Conservation (phyloP, 2,329 filamentous ascomycete genomes). For the Curvularia sp. region DNA sequence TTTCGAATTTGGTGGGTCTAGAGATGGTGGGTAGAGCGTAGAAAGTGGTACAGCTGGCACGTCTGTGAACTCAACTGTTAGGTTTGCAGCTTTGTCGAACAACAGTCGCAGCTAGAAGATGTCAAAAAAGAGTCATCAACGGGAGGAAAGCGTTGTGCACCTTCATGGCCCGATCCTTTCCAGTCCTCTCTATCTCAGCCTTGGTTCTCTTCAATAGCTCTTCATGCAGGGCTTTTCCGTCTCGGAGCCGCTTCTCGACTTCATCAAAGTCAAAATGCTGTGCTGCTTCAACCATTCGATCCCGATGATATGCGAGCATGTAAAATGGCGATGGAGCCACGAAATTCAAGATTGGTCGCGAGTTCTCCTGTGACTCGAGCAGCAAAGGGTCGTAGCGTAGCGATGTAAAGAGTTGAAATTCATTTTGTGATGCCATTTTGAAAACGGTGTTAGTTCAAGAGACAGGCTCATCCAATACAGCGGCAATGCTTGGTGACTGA, state of each 20-base stretch:
- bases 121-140: background rate
- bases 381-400: constrained; percentile 51
- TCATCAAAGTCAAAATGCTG: constrained; percentile 57
- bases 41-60: constrained; percentile 54
- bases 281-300: constrained; percentile 72
- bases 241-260: constrained; percentile 42
- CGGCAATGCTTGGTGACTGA: background rate
- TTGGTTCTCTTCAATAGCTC: constrained; percentile 45
- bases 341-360: constrained; percentile 59
- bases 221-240: constrained; percentile 45
- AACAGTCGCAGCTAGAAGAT: constrained; percentile 60
- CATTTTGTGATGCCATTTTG: constrained; percentile 30
- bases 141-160: constrained; percentile 5
- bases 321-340: constrained; percentile 69
- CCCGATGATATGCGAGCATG: constrained; percentile 78
- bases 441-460: background rate
- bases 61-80: constrained; percentile 50
- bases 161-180: constrained; percentile 40
- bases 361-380: constrained; percentile 48
- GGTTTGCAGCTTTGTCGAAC: constrained; percentile 52
- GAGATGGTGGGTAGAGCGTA: constrained; percentile 64
- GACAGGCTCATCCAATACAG: background rate
- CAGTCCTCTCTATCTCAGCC: constrained; percentile 29
- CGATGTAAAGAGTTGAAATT: constrained; percentile 51
- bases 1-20: constrained; percentile 57